Evolutionary conservation across 75 land plant species (phyloP).

Genomic region (Sequoia sempervirens): DNA sequence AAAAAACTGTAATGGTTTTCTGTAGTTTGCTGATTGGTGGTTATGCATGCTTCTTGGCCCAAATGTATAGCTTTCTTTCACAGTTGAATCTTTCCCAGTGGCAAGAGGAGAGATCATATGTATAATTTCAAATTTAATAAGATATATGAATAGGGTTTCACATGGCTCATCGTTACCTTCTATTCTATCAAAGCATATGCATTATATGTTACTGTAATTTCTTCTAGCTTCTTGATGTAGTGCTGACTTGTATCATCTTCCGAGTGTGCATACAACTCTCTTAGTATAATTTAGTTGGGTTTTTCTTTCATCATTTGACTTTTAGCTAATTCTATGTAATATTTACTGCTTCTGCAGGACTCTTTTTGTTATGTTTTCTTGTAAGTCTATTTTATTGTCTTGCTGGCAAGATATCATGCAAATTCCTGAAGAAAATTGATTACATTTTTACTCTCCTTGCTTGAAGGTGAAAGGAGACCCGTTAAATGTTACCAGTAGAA

Average conservation of each 20-base stretch:
- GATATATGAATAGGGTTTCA: not conserved
- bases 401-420: not conserved
- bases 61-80: not conserved
- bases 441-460: not conserved
- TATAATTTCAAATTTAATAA: not conserved
- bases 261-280: not conserved
- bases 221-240: not conserved
- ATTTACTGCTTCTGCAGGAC: not conserved
- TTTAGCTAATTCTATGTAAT: not conserved
- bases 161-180: not conserved
- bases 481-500: constrained; percentile 15
- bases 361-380: not conserved
- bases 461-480: constrained; percentile 50
- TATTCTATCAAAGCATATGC: not conserved
- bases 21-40: not conserved
- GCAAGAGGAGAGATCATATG: not conserved
- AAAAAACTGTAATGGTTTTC: not conserved
- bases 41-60: not conserved
- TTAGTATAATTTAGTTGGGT: not conserved
- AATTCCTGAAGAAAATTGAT: not conserved
- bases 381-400: not conserved
- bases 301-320: too few relatives aligned
- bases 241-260: not conserved
- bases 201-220: not conserved
- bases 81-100: not conserved